Conservation (phyloP, 345 rosid species). For the Salix caprea region DNA sequence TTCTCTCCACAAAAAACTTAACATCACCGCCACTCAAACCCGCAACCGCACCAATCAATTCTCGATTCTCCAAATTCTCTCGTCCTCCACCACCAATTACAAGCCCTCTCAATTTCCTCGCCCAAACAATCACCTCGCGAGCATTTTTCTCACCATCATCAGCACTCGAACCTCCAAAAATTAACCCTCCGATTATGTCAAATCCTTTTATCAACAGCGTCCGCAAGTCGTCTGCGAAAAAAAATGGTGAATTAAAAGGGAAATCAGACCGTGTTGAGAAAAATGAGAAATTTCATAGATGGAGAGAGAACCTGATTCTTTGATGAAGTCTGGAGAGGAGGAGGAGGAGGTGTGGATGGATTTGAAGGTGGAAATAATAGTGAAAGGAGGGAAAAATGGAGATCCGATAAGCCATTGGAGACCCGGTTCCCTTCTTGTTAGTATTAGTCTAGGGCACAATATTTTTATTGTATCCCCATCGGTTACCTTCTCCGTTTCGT, state of each 20-base stretch:
- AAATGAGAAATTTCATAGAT: neutral
- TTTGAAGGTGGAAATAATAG: constrained; percentile 69
- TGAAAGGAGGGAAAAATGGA: constrained; percentile 63
- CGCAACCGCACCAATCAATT: constrained; percentile 61
- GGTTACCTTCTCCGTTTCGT: constrained; percentile 32
- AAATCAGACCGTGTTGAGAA: neutral
- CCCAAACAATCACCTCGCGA: constrained; percentile 46
- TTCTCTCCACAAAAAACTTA: constrained; percentile 41
- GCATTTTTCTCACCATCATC: constrained; percentile 48
- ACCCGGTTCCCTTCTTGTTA: constrained; percentile 38
- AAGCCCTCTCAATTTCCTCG: constrained; percentile 47
- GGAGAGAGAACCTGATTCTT: constrained; percentile 59
- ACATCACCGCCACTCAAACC: constrained; percentile 37
- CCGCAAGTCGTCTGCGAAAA: constrained; percentile 62
- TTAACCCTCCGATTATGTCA: constrained; percentile 62
- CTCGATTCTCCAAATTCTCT: constrained; percentile 23
- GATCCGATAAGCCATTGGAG: constrained; percentile 92
- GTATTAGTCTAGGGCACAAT: constrained; percentile 48
- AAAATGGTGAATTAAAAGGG: neutral
- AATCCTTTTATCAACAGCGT: constrained; percentile 67
- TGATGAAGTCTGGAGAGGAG: constrained; percentile 47
- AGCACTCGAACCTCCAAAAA: constrained; percentile 30
- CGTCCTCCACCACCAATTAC: constrained; percentile 36
- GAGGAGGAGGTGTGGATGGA: constrained; percentile 49
- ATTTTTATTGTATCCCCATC: constrained; percentile 37